Evolutionary conservation across 495 filamentous ascomycete species (phyloP).

Genomic region (Immersiella caudata): DNA sequence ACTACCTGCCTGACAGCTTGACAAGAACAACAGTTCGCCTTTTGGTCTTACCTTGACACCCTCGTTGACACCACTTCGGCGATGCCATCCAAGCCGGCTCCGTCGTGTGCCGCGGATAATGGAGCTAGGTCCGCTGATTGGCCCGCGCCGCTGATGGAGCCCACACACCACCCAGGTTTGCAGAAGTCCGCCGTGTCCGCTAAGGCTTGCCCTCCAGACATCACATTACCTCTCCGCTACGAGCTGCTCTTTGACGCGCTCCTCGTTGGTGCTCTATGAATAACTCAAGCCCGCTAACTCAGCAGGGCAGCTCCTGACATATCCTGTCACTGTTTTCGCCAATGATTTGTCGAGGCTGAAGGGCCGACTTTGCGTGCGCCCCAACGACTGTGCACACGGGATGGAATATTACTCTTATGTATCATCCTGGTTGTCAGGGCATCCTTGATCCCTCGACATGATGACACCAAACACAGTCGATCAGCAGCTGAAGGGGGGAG

Average conservation of each 20-base stretch:
- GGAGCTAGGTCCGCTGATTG: background rate
- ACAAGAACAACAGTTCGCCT: background rate
- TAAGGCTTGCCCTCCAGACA: background rate
- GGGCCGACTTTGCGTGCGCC: conserved; percentile 24
- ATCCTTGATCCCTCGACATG: conserved; percentile 11
- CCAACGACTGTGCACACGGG: conserved; percentile 37
- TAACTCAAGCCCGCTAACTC: conserved; percentile 1
- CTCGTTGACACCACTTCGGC: background rate
- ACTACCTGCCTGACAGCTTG: background rate
- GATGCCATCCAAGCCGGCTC: conserved; percentile 4
- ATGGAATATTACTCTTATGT: conserved; percentile 26
- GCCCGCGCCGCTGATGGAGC: background rate
- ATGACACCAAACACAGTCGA: conserved; percentile 8
- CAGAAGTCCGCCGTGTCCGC: background rate
- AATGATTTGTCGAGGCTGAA: conserved; percentile 17
- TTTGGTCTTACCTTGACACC: conserved; percentile 1
- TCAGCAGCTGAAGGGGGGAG: background rate
- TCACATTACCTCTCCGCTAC: background rate
- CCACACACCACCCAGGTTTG: background rate
- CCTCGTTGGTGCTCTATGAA: conserved; percentile 4
- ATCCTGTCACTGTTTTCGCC: conserved; percentile 4
- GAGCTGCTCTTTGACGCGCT: background rate
- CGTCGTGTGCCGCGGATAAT: background rate
- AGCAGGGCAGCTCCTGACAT: background rate
- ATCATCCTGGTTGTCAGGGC: conserved; percentile 19